A percentile compares a stretch with the other conserved stretches of the same genome.
Conservation (phyloP, 495 filamentous ascomycete species). For the Massariosphaeria phaeospora region DNA sequence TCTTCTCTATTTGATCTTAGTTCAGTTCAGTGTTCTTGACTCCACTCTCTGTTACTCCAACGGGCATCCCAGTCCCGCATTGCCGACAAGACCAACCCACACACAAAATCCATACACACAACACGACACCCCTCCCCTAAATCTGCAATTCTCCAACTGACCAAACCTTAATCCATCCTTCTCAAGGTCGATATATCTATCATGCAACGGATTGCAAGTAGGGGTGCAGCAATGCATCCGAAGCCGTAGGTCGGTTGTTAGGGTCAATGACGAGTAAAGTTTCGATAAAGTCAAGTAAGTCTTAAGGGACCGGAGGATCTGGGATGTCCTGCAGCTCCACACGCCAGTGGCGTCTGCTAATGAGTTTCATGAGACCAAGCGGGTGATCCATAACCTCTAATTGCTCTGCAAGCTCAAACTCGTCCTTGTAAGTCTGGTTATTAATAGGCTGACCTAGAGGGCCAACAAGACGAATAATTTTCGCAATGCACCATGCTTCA, state of each 20-base stretch:
- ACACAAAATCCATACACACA: too few relatives aligned
- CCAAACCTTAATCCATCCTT: too few relatives aligned
- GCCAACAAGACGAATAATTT: constrained; percentile 30
- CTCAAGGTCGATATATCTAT: neutral
- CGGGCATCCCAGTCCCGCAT: too few relatives aligned
- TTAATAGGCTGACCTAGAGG: constrained; percentile 25
- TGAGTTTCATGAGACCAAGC: constrained; percentile 20
- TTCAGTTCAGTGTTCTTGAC: too few relatives aligned
- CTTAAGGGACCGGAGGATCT: constrained; percentile 12
- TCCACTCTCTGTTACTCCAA: too few relatives aligned
- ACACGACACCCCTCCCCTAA: too few relatives aligned
- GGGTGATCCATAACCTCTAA: constrained; percentile 18
- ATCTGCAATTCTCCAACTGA: too few relatives aligned
- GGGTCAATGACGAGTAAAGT: constrained; percentile 31
- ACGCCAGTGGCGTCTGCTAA: constrained; percentile 24
- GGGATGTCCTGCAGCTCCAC: constrained; percentile 32
- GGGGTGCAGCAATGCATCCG: constrained; percentile 32
- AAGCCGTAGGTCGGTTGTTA: constrained; percentile 32
- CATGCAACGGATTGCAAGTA: constrained; percentile 19
- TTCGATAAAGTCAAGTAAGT: constrained; percentile 23
- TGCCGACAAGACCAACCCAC: too few relatives aligned
- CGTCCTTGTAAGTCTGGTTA: constrained; percentile 17
- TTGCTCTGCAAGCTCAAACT: constrained; percentile 29
- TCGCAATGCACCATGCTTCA: constrained; percentile 35
- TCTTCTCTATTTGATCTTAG: too few relatives aligned